Evolutionary conservation across 2,329 filamentous ascomycete species (phyloP), one percentile per base, ranked within the genome.

Genomic region (Fusarium nanum): DNA sequence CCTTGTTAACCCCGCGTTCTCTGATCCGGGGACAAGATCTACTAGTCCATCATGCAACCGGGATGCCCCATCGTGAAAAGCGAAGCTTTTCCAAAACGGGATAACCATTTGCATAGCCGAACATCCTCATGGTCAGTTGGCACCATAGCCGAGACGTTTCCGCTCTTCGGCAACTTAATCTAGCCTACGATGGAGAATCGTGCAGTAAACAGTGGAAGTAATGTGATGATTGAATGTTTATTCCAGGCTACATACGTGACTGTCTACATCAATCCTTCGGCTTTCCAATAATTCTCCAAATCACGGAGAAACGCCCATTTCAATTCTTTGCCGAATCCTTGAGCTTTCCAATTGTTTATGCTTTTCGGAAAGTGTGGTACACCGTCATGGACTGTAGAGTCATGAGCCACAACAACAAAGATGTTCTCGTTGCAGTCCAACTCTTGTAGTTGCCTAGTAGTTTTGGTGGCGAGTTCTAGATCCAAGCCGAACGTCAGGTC

Each of bases 281-380:
- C 54, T 27, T 32, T 54, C 71, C 71, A 73, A 37, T 56, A 73
- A 13, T 44, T 70, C 46, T 73, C 61, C 7, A 73, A 30, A 34
- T 73, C 71, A 4, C 71, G 56, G 6, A 73, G 27, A 14, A 73
- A 73, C 11, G 71, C 44, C 71, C 71, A 73, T 18, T 67, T 73
- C 44, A 73, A 47, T 0, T 52, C 59, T 7, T 62, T 46, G 1
- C 71, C 71, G 22, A 62, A 58, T 1, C 70, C 71, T 11, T 16
- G 61, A 7, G 22, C 37, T n/a, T 73, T 72, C 71, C 71, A 73
- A 56, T 64, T 54, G 22, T 73, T 73, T 1, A 73, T 8, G 6
- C 61, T 73, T 16, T 59, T 11, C 1, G 71, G 71, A 6, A 73
- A 73, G 37, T 73, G 71, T 9, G 71, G 47, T n/a, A 73, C 71